phyloP scores from a whole-genome alignment of 2,329 filamentous ascomycete genomes.

The Trichoderma sp. region DNA sequence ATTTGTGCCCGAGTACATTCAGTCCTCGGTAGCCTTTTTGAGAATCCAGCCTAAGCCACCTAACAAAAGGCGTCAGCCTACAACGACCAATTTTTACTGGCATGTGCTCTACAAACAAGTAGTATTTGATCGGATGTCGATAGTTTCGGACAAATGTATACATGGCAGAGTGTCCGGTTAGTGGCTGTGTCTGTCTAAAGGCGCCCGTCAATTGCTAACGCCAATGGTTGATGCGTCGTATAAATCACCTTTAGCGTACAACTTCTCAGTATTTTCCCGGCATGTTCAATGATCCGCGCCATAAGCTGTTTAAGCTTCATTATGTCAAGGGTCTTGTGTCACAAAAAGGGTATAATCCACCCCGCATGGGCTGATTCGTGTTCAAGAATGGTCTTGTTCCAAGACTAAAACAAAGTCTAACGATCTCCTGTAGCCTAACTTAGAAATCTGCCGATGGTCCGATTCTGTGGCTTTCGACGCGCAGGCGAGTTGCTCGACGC shows the following conservation, averaged over 20 bases:
- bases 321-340: not conserved
- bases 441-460: not conserved
- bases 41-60: not conserved
- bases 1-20: not conserved
- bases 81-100: not conserved
- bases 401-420: not conserved
- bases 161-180: not conserved
- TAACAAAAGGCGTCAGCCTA: not conserved
- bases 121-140: not conserved
- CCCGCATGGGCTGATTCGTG: not conserved
- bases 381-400: not conserved
- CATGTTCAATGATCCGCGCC: too few relatives aligned
- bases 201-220: too few relatives aligned
- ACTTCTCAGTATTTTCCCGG: not conserved
- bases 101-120: not conserved
- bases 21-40: not conserved
- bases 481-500: not conserved
- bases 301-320: not conserved
- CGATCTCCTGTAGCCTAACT: not conserved
- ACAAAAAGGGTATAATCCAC: too few relatives aligned
- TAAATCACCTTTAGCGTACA: accelerated
- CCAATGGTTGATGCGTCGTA: not conserved
- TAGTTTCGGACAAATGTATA: not conserved
- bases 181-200: not conserved
- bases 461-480: not conserved